These are phyloP conservation scores for Ophiostoma ips DNA, from an alignment of 2,329 filamentous ascomycete species.

Conservation along the genomic window DNA sequence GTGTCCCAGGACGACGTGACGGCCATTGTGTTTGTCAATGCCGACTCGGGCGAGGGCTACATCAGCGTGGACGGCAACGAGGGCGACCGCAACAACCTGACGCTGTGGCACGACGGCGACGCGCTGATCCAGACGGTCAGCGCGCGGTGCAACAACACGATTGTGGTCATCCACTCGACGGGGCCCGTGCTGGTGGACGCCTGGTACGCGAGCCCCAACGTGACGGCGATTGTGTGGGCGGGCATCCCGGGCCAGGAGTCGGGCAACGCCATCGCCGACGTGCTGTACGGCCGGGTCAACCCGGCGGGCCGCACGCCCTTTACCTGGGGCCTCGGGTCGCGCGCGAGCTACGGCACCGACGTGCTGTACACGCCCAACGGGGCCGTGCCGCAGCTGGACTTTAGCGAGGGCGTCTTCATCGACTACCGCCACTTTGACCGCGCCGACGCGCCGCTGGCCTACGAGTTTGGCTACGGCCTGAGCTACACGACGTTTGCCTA, in stretches of 20 bases:
- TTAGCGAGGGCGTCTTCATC: constrained; percentile 66
- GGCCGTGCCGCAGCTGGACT: constrained; percentile 56
- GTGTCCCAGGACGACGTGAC: constrained; percentile 49
- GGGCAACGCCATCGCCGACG: constrained; percentile 63
- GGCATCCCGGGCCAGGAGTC: constrained; percentile 73
- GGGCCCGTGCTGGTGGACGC: constrained; percentile 66
- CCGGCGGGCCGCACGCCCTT: constrained; percentile 67
- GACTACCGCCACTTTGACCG: constrained; percentile 68
- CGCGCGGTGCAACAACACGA: constrained; percentile 67
- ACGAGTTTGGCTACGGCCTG: constrained; percentile 69
- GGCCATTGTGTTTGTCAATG: constrained; percentile 80
- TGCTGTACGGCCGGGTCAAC: constrained; percentile 72
- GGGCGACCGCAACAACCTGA: constrained; percentile 87
- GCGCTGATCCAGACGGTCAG: constrained; percentile 69
- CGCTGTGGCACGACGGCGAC: constrained; percentile 74
- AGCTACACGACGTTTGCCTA: constrained; percentile 71
- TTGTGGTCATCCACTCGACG: constrained; percentile 79
- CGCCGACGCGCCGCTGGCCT: constrained; percentile 51
- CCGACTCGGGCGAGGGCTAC: constrained; percentile 75
- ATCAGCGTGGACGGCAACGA: constrained; percentile 69
- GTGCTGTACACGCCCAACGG: constrained; percentile 50
- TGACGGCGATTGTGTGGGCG: constrained; percentile 74
- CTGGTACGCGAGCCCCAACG: constrained; percentile 61
- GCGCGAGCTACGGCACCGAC: constrained; percentile 53
- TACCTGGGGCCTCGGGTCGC: constrained; percentile 59